These are phyloP conservation scores for Carex sylvatica DNA, from an alignment of 202 grass and related monocot genomes.

Conservation along the genomic window DNA sequence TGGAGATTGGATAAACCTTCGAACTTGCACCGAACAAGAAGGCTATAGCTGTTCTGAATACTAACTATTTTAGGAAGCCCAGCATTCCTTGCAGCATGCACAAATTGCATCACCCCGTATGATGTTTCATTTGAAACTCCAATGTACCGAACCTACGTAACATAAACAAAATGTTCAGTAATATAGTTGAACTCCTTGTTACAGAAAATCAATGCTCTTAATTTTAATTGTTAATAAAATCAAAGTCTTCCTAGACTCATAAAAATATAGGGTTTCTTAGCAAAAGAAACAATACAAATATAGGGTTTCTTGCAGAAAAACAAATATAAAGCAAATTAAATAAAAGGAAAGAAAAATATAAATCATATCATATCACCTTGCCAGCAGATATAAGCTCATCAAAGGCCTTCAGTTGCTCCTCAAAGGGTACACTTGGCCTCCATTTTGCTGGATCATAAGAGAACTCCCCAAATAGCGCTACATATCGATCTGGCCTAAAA, in stretches of 20 bases:
- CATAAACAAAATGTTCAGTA: background rate
- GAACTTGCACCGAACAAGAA: conserved; percentile 71
- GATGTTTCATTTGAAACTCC: conserved; percentile 98
- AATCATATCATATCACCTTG: conserved; percentile 50
- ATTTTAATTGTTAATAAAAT: background rate
- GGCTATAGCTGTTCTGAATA: conserved; percentile 95
- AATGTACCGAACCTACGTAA: conserved; percentile 71
- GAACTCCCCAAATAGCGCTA: conserved; percentile 70
- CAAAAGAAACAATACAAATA: background rate
- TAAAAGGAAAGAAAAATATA: background rate
- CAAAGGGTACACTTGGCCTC: conserved; percentile 80
- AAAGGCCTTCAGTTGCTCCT: conserved; percentile 74
- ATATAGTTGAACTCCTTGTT: conserved; percentile 8
- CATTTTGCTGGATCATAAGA: conserved; percentile 74
- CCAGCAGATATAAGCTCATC: conserved; percentile 78
- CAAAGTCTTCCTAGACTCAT: background rate
- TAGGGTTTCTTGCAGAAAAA: background rate
- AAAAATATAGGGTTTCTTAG: background rate
- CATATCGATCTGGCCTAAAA: conserved; percentile 96
- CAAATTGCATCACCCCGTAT: conserved; percentile 94
- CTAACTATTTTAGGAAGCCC: conserved; percentile 90
- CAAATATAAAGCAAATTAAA: background rate
- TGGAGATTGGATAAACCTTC: conserved; percentile 52
- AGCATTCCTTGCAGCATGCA: conserved; percentile 59
- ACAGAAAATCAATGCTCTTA: background rate